Conservation (phyloP, 306 rosid species). For the Gleditsia sinensis region DNA sequence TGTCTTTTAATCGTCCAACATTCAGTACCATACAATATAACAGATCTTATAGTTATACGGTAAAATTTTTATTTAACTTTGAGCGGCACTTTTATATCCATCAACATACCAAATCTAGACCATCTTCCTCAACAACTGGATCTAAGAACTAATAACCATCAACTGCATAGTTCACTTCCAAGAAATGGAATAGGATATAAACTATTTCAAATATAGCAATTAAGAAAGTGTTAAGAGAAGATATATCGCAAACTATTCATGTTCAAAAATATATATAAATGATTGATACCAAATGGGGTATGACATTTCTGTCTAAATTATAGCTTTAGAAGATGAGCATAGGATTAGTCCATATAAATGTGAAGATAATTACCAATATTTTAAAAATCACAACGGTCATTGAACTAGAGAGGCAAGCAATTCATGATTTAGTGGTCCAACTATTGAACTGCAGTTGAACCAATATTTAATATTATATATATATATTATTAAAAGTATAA, state of each 20-base stretch:
- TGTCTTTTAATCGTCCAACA: too few relatives aligned
- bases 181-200: background rate
- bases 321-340: slow-evolving; percentile 1
- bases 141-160: background rate
- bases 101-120: background rate
- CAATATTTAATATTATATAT: too few relatives aligned
- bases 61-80: too few relatives aligned
- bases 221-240: background rate
- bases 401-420: too few relatives aligned
- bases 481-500: too few relatives aligned
- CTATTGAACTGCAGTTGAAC: too few relatives aligned
- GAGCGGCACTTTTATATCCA: too few relatives aligned
- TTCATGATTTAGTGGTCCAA: too few relatives aligned
- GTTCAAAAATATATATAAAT: background rate
- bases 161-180: background rate
- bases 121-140: background rate
- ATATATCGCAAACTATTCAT: background rate
- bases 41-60: too few relatives aligned
- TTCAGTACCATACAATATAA: too few relatives aligned
- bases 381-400: too few relatives aligned
- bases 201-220: background rate
- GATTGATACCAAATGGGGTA: background rate
- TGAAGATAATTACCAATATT: too few relatives aligned
- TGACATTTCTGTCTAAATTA: background rate
- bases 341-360: background rate